Base-by-base conservation (phyloP, 1,139 yeast genomes). In the Suhomyces chickasaworum region DNA sequence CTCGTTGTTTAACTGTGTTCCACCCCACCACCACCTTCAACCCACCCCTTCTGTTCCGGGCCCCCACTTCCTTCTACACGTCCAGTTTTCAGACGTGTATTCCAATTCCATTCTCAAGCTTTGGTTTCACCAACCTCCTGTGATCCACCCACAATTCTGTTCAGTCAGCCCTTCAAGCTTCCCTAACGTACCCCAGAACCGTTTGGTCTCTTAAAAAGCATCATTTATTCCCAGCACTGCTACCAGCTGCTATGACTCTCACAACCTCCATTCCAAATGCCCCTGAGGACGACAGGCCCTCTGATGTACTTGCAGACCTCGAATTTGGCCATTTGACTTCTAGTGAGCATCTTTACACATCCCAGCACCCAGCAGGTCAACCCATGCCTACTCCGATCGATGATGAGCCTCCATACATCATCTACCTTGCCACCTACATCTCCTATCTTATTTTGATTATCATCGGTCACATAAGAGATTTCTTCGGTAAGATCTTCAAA, bases 381-480 rank as follows among this genome's bases (percentile, higher is more conserved):
- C 80, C 84, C 1, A 65, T 83, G 42, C 78, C 80, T 4, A 72
- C 73, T n/a, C 83, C 86, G 8, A 72, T 83, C 20, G 80, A 73
- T 37, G 97, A 89, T 63, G 96, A 91, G 48, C 98, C 98, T 7
- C 93, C 96, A 9, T 87, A 88, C 60, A 77, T 78, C 54, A 83
- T 88, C 46, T 81, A 88, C 53, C 71, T 93, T 48, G 78, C 89
- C 47, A 93, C 99, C 3, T 93, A 91, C 61, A 69, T 93, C 57
- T 83, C 86, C 63, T 95, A 90, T 64, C 75, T 93, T 54, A 80
- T 89, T 42, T 77, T 93, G 60, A 89, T 93, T 54, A 80, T 90
- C 31, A 77, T 89, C 52, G 99, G 99, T 34, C 97, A 93, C 61
- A 70, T 90, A 33, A 83, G 91, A 56, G 99, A 93, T 68, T 91